These are phyloP conservation scores for Coemansia sp. DNA, from an alignment of 192 early-diverging fungal species.

Conservation along the genomic window DNA sequence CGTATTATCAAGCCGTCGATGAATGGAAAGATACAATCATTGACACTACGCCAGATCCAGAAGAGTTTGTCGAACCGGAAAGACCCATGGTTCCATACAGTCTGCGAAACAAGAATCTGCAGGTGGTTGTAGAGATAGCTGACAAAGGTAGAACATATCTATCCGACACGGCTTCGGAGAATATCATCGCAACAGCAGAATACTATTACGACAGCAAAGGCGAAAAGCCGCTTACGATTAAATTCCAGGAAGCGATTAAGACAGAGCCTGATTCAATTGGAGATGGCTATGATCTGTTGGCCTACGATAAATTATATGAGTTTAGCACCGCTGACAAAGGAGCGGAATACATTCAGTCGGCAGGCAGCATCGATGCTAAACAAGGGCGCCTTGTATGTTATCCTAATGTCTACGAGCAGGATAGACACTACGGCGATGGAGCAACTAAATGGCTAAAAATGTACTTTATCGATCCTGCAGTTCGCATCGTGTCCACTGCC, in stretches of 20 bases:
- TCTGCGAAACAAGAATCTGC: too few relatives aligned
- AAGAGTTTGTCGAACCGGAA: too few relatives aligned
- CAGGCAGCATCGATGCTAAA: background rate
- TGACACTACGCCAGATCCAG: too few relatives aligned
- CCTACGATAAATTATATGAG: background rate
- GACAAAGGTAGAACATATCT: too few relatives aligned
- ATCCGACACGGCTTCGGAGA: background rate
- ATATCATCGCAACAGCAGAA: background rate
- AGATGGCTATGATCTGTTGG: background rate
- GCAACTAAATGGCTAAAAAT: background rate
- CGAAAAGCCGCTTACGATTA: background rate
- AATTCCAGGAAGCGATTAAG: background rate
- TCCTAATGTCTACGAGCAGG: conserved; percentile 2
- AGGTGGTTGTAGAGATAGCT: too few relatives aligned
- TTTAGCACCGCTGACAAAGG: too few relatives aligned
- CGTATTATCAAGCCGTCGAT: too few relatives aligned
- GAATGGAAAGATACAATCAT: background rate
- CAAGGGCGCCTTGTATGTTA: background rate
- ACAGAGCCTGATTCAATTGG: background rate
- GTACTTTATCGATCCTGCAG: background rate
- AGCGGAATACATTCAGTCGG: background rate
- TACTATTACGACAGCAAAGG: background rate
- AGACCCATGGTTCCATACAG: too few relatives aligned
- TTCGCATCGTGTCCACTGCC: background rate
- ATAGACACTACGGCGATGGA: too few relatives aligned